A percentile compares a stretch with the other conserved stretches of the same genome.
Conservation (phyloP, 148 eudicot species). For the Talinum fruticosum region DNA sequence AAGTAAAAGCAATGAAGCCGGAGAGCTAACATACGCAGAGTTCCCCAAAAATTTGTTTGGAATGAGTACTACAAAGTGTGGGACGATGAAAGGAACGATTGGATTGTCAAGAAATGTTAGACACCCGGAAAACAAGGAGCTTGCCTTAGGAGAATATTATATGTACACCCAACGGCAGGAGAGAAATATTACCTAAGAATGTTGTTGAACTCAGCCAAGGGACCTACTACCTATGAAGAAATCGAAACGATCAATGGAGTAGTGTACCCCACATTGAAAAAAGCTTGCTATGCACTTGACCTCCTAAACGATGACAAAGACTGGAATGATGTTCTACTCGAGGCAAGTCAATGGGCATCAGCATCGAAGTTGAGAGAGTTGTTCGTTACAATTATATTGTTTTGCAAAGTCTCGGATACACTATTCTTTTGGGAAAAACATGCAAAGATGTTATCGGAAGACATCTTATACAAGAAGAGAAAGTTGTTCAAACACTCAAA, state of each 20-base stretch:
- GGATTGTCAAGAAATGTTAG: background rate
- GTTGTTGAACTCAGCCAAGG: background rate
- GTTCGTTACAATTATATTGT: background rate
- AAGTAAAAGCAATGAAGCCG: background rate
- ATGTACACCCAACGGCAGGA: background rate
- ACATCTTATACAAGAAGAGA: background rate
- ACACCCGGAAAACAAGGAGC: background rate
- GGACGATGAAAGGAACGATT: background rate
- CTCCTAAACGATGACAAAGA: slow-evolving; percentile 4
- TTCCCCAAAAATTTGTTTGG: slow-evolving; percentile 4
- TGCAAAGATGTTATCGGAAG: background rate
- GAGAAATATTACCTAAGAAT: background rate
- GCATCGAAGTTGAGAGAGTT: background rate
- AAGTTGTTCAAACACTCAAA: no score
- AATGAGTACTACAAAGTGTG: background rate
- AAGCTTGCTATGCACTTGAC: slow-evolving; percentile 3
- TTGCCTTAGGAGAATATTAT: background rate
- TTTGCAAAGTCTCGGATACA: background rate
- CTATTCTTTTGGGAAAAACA: background rate
- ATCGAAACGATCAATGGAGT: slow-evolving; percentile 1
- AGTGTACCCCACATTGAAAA: slow-evolving; percentile 3
- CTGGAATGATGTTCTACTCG: background rate
- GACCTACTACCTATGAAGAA: slow-evolving; percentile 6
- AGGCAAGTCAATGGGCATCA: background rate
- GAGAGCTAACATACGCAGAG: slow-evolving; percentile 3